phyloP scores from a whole-genome alignment of 2,329 filamentous ascomycete species.

The Talaromyces sp. region DNA sequence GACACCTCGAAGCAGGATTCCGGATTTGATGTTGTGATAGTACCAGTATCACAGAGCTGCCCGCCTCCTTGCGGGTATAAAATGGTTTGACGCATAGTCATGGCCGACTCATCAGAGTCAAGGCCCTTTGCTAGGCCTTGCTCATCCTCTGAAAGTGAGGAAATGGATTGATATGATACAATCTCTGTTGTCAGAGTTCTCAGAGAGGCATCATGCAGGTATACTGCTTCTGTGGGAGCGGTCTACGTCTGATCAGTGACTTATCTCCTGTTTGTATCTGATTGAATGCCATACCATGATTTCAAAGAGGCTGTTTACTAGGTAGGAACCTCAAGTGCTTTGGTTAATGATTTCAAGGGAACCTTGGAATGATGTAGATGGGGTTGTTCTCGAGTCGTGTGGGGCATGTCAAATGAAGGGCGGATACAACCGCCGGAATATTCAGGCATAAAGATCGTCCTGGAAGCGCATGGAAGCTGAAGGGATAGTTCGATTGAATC shows the following conservation, averaged over 20 bases:
- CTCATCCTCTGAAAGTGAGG: slow-evolving; percentile 24
- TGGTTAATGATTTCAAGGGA: too few relatives aligned
- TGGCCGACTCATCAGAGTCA: slow-evolving; percentile 16
- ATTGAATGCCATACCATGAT: slow-evolving; percentile 8
- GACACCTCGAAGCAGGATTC: slow-evolving; percentile 25
- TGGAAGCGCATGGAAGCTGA: too few relatives aligned
- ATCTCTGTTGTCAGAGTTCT: slow-evolving; percentile 24
- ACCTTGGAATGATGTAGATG: neutral
- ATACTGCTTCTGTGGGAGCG: slow-evolving; percentile 26
- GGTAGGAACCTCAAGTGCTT: too few relatives aligned
- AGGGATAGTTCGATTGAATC: too few relatives aligned
- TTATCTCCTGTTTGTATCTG: neutral
- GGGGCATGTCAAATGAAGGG: slow-evolving; percentile 9
- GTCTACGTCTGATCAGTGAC: neutral
- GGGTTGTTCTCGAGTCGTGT: neutral
- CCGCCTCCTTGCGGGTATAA: slow-evolving; percentile 34
- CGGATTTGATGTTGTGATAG: slow-evolving; percentile 15
- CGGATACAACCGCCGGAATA: neutral
- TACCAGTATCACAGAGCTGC: slow-evolving; percentile 32
- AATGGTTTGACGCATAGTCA: slow-evolving; percentile 29
- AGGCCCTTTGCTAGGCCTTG: slow-evolving; percentile 24
- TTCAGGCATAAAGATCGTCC: neutral
- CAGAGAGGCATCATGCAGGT: slow-evolving; percentile 28
- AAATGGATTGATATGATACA: slow-evolving; percentile 22
- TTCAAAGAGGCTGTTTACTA: too few relatives aligned